These are phyloP conservation scores for Termitomyces sp. DNA, from an alignment of 1,284 basidiomycete genomes.

Conservation along the genomic window DNA sequence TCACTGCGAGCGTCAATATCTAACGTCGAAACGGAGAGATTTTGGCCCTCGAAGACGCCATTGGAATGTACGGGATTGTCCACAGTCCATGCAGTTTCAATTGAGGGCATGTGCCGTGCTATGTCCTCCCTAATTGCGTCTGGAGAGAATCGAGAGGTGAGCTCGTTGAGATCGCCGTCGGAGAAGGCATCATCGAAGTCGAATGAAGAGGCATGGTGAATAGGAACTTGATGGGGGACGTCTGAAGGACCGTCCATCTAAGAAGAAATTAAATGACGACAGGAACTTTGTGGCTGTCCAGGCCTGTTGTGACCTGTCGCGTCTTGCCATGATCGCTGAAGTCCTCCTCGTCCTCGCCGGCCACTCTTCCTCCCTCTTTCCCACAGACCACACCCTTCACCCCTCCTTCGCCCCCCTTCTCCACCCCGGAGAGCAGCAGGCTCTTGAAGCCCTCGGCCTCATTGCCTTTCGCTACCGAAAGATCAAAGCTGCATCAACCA, in stretches of 20 bases:
- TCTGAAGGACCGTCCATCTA: slow-evolving; percentile 14
- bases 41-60: slow-evolving; percentile 30
- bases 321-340: slow-evolving; percentile 68
- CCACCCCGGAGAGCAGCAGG: slow-evolving; percentile 82
- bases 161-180: slow-evolving; percentile 46
- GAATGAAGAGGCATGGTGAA: slow-evolving; percentile 31
- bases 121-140: slow-evolving; percentile 57
- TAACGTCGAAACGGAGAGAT: slow-evolving; percentile 55
- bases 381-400: slow-evolving; percentile 51
- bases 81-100: slow-evolving; percentile 25
- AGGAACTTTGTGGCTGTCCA: slow-evolving; percentile 10
- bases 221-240: slow-evolving; percentile 20
- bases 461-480: slow-evolving; percentile 70
- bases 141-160: slow-evolving; percentile 49
- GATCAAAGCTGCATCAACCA: slow-evolving; percentile 53
- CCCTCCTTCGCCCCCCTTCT: slow-evolving; percentile 67
- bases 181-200: slow-evolving; percentile 68
- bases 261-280: background rate
- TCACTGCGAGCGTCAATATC: slow-evolving; percentile 38
- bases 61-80: slow-evolving; percentile 23
- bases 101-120: slow-evolving; percentile 38
- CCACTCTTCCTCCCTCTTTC: slow-evolving; percentile 78
- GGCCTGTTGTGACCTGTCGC: slow-evolving; percentile 7
- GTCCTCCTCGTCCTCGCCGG: slow-evolving; percentile 79
- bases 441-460: slow-evolving; percentile 66